These are phyloP conservation scores for Pelargonium myrrhifolium DNA, from an alignment of 441 rosid genomes.

Conservation along the genomic window DNA sequence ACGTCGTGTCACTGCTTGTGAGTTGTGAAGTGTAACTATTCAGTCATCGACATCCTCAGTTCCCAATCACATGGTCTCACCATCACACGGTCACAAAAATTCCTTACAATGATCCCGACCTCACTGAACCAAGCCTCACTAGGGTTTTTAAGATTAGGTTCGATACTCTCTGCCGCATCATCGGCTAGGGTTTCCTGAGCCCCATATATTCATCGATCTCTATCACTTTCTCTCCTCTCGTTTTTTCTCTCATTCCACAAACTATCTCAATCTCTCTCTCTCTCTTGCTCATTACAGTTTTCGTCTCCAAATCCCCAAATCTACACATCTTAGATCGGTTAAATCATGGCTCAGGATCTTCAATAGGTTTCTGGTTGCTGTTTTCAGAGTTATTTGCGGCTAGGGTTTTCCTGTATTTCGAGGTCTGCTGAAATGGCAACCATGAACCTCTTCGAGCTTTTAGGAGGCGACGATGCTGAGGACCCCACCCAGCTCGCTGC, in stretches of 20 bases:
- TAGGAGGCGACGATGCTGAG: slow-evolving; percentile 67
- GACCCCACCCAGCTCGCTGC: slow-evolving; percentile 55
- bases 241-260: not conserved
- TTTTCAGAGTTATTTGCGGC: slow-evolving; percentile 10
- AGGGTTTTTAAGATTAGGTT: not conserved
- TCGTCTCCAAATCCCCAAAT: not conserved
- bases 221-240: not conserved
- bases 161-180: not conserved
- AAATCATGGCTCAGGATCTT: slow-evolving; percentile 27
- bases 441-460: slow-evolving; percentile 70
- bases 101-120: not conserved
- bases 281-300: not conserved
- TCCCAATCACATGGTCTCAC: not conserved
- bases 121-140: not conserved
- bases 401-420: slow-evolving; percentile 1
- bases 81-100: not conserved
- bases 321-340: slow-evolving; percentile 16
- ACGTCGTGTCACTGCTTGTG: not conserved
- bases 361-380: slow-evolving; percentile 30
- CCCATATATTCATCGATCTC: not conserved
- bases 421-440: slow-evolving; percentile 47
- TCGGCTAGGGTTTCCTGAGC: not conserved
- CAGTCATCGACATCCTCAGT: not conserved
- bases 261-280: not conserved
- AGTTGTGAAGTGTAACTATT: not conserved